phyloP scores from a whole-genome alignment of 805 yeast genomes.

The Komagataella pastoris region DNA sequence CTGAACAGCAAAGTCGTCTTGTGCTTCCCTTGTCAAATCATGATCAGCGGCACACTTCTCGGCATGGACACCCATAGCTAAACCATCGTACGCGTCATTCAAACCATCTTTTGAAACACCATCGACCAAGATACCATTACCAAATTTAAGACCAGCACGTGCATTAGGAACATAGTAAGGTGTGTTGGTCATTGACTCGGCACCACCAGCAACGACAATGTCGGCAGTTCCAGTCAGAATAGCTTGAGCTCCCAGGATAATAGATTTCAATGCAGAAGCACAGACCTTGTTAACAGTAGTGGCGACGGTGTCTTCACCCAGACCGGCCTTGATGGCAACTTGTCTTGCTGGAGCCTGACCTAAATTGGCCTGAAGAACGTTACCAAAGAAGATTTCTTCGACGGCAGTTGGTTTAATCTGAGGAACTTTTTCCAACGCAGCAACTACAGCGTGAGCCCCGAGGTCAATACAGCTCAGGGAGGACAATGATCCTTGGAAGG shows the following conservation, averaged over 20 bases:
- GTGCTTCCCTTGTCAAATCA: conserved; percentile 65
- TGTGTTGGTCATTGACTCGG: conserved; percentile 92
- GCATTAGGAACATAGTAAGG: conserved; percentile 86
- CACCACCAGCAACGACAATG: conserved; percentile 93
- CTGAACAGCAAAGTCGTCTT: conserved; percentile 75
- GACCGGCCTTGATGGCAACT: conserved; percentile 85
- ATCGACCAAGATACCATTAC: conserved; percentile 68
- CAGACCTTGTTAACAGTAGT: conserved; percentile 94
- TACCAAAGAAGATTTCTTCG: conserved; percentile 88
- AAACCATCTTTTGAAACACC: conserved; percentile 91
- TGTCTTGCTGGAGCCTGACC: conserved; percentile 99
- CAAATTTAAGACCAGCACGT: conserved; percentile 83
- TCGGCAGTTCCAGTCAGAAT: conserved; percentile 84
- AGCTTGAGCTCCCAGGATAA: conserved; percentile 82
- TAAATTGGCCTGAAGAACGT: conserved; percentile 82
- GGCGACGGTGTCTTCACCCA: conserved; percentile 69
- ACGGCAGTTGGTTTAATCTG: conserved; percentile 64
- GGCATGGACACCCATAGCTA: conserved; percentile 94
- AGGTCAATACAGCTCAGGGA: conserved; percentile 71
- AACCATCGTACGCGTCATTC: conserved; percentile 77
- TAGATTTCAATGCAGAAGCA: conserved; percentile 90
- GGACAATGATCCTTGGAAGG: conserved; percentile 77
- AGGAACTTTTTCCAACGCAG: conserved; percentile 77
- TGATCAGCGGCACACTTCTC: conserved; percentile 91
- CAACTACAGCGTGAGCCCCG: conserved; percentile 86